These are phyloP conservation scores for Crinitomyces ghanaensis DNA, from an alignment of 805 yeast genomes.

Conservation along the genomic window DNA sequence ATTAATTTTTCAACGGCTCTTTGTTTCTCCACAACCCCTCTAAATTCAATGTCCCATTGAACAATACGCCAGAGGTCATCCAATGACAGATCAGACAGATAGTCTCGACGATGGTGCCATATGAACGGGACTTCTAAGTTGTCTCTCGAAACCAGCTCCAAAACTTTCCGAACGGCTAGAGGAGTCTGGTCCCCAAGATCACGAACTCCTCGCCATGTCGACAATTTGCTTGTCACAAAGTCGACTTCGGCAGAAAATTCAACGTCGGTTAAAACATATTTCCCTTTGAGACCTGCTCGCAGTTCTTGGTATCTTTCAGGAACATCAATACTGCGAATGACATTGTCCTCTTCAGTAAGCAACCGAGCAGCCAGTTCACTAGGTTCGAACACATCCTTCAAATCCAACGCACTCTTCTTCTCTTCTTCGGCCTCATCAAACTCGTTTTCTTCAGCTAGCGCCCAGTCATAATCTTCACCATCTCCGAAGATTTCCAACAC, in stretches of 20 bases:
- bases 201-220: no score
- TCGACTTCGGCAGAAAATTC: conserved; percentile 63
- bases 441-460: conserved; percentile 65
- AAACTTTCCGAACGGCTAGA: conserved; percentile 55
- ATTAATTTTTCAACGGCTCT: conserved; percentile 39
- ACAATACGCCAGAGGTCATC: conserved; percentile 91
- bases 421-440: conserved; percentile 17
- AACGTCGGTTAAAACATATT: conserved; percentile 50
- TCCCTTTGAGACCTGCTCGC: conserved; percentile 54
- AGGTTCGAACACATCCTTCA: conserved; percentile 89
- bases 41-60: conserved; percentile 78
- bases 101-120: conserved; percentile 92
- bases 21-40: conserved; percentile 68
- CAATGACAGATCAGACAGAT: conserved; percentile 41
- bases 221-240: conserved; percentile 61
- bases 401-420: conserved; percentile 37
- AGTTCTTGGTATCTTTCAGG: conserved; percentile 90
- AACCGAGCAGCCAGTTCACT: conserved; percentile 83
- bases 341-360: conserved; percentile 86
- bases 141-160: conserved; percentile 66
- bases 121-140: conserved; percentile 87
- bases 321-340: conserved; percentile 71
- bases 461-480: conserved; percentile 97
- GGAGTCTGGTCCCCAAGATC: conserved; percentile 42
- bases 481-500: conserved; percentile 93